Evolutionary conservation across 106 monocot genomes (phyloP), one percentile per base, ranked within the genome.

Genomic region (Platanthera zijinensis): DNA sequence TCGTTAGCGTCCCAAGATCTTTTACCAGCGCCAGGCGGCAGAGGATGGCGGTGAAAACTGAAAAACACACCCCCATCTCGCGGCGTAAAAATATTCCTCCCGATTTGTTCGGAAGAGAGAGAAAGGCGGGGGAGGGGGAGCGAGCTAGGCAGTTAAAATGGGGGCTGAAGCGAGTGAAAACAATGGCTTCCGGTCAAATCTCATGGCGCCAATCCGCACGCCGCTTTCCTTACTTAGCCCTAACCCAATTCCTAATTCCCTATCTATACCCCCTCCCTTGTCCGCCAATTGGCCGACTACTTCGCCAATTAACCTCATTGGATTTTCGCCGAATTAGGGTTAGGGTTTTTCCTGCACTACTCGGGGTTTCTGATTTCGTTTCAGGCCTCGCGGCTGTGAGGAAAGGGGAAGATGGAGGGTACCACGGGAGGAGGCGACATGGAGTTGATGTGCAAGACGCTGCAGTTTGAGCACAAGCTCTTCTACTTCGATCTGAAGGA

Each of bases 401-500:
- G 72, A 84, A 82, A 25, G 84, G 81, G 2, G 77, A 77, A 3
- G 68, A 46, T 7, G 77, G 78, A 39, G 78, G 77, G 4, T 75
- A 75, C 15, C 83, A 74, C 17, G 28, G 92, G 75, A 2, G 83
- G 85, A 1, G 81, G 78, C 7, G 93, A 95, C 77, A 83, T 86
- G 75, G 95, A 92, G 80, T 82, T 95, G 50, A 79, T 90, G 10
- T 85, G 84, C 71, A 87, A 87, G 89, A 95, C 95, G 71, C 80
- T 95, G 47, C 95, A 95, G 78, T 88, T 95, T 59, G 95, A 95
- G 86, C 92, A 95, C 82, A 95, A 95, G 78, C 81, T 92, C 32
- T 95, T 95, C 83, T 95, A 95, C 80, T 95, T 95, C 78, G 95
- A 95, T 77, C 86, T 95, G 51, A 95, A 95, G 81, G 92, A 95